Evolutionary conservation across 192 early-diverging fungal species (phyloP).

Genomic region (Gryganskiella cystojenkinii): DNA sequence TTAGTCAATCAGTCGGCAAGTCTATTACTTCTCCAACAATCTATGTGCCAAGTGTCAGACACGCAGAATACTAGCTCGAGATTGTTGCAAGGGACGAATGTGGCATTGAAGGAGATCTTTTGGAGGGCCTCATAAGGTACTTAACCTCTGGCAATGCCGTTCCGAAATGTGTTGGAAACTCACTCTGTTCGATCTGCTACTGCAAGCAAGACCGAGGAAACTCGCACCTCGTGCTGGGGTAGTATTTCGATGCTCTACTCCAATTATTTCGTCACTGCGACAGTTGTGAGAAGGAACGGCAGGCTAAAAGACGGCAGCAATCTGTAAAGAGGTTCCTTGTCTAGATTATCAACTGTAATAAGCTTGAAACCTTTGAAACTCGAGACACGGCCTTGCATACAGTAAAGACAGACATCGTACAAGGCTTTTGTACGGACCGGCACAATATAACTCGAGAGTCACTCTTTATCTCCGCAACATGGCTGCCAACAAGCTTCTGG

Average conservation of each 20-base stretch:
- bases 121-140: no score
- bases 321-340: not conserved
- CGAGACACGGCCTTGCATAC: conserved; percentile 6
- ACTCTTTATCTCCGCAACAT: conserved; percentile 4
- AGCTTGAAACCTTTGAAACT: not conserved
- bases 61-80: no score
- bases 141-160: no score
- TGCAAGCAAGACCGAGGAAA: conserved; percentile 5
- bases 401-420: not conserved
- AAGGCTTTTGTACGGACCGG: conserved; percentile 10
- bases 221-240: conserved; percentile 1
- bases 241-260: not conserved
- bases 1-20: no score
- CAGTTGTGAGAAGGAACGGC: conserved; percentile 1
- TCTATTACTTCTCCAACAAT: no score
- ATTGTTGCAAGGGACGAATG: no score
- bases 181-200: not conserved
- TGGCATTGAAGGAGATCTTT: no score
- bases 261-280: conserved; percentile 4
- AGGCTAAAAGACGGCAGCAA: not conserved
- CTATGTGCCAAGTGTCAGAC: no score
- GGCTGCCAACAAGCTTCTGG: conserved; percentile 7
- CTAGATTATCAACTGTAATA: not conserved
- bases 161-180: not conserved
- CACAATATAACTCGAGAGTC: conserved; percentile 5